phyloP scores from a whole-genome alignment of 2,329 filamentous ascomycete species.

The Cytospora mali region DNA sequence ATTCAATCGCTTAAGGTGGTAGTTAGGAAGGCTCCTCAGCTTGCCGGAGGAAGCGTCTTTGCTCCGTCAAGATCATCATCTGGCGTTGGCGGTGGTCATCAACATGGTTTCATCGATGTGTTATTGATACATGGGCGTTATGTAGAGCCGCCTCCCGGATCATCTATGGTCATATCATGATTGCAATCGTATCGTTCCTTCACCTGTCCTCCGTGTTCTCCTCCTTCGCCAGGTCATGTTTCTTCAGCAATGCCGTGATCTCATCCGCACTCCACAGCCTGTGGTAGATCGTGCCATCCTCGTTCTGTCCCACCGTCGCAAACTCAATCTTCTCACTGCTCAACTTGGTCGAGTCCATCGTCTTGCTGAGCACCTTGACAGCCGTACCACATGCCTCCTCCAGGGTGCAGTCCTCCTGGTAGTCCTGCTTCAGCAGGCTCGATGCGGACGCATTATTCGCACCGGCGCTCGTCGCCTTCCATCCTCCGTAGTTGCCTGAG shows the following conservation, averaged over 20 bases:
- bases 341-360: conserved; percentile 98
- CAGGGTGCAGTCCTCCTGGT: conserved; percentile 96
- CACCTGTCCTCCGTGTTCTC: conserved; percentile 71
- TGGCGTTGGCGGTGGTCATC: conserved; percentile 9
- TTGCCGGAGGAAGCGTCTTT: not conserved
- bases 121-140: conserved; percentile 37
- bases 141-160: conserved; percentile 17
- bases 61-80: not conserved
- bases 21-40: not conserved
- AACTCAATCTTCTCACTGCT: conserved; percentile 99
- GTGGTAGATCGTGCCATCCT: conserved; percentile 96
- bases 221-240: conserved; percentile 91
- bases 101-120: conserved; percentile 21
- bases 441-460: conserved; percentile 98
- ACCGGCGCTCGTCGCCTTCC: conserved; percentile 97
- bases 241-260: conserved; percentile 90
- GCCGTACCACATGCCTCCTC: conserved; percentile 97
- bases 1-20: not conserved
- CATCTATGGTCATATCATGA: conserved; percentile 18
- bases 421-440: conserved; percentile 97
- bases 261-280: conserved; percentile 96
- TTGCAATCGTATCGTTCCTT: conserved; percentile 14
- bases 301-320: conserved; percentile 93
- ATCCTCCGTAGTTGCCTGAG: conserved; percentile 97
- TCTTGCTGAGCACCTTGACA: conserved; percentile 99